phyloP scores from a whole-genome alignment of 1,139 yeast species.

The Debaryomycetaceae sp. region DNA sequence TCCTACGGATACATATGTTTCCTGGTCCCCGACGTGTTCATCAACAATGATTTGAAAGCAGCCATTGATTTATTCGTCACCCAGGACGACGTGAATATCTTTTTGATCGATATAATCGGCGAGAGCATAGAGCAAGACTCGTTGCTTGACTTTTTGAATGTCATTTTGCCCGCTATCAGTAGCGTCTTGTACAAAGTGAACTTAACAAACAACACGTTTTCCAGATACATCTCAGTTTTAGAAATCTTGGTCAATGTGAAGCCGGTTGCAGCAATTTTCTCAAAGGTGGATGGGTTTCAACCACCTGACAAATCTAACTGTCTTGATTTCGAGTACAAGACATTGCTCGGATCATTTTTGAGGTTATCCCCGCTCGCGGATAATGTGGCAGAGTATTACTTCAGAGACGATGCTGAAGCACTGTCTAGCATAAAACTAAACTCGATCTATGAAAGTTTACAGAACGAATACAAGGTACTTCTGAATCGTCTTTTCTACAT shows the following conservation, averaged over 20 bases:
- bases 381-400: constrained; percentile 40
- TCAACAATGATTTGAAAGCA: constrained; percentile 31
- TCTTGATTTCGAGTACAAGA: constrained; percentile 51
- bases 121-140: constrained; percentile 67
- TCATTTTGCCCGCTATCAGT: constrained; percentile 50
- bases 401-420: constrained; percentile 40
- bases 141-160: constrained; percentile 55
- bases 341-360: constrained; percentile 76
- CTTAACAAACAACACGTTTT: constrained; percentile 46
- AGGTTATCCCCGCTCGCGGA: constrained; percentile 68
- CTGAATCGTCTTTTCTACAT: constrained; percentile 64
- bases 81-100: constrained; percentile 45
- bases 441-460: constrained; percentile 52
- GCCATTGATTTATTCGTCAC: constrained; percentile 29
- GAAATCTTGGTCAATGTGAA: constrained; percentile 62
- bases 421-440: constrained; percentile 40
- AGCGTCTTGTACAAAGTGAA: constrained; percentile 25
- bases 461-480: constrained; percentile 55
- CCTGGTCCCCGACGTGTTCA: constrained; percentile 67
- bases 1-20: constrained; percentile 70
- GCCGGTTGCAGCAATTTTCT: constrained; percentile 57
- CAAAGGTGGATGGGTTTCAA: constrained; percentile 53
- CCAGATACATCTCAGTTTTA: constrained; percentile 49
- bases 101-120: constrained; percentile 53
- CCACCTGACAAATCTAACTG: constrained; percentile 43